Percentiles rank a stretch among this genome's conserved stretches.
phyloP scores from a whole-genome alignment of 2,329 filamentous ascomycete genomes.

The Talaromyces sp. region DNA sequence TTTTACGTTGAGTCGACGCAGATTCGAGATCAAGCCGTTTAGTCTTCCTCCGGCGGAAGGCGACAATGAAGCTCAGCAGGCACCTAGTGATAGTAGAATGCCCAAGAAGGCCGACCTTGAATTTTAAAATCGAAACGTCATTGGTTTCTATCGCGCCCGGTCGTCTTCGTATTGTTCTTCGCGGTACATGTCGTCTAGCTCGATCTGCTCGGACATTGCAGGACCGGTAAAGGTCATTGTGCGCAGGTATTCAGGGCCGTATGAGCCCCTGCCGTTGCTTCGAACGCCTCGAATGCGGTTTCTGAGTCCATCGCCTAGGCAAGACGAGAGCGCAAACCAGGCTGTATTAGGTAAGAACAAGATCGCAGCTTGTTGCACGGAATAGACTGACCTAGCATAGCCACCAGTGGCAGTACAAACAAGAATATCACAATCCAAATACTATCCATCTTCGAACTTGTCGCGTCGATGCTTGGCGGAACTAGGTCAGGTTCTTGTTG shows the following conservation, averaged over 20 bases:
- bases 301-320: conserved; percentile 53
- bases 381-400: conserved; percentile 33
- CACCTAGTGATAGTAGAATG: conserved; percentile 40
- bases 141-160: conserved; percentile 3
- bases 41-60: conserved; percentile 83
- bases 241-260: conserved; percentile 55
- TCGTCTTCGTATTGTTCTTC: conserved; percentile 36
- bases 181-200: conserved; percentile 59
- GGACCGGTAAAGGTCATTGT: conserved; percentile 54
- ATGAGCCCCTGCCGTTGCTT: conserved; percentile 46
- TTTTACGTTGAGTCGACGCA: conserved; percentile 80
- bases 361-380: neutral
- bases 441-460: conserved; percentile 30
- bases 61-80: conserved; percentile 61
- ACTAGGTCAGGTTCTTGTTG: neutral
- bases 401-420: conserved; percentile 37
- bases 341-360: conserved; percentile 32
- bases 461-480: neutral
- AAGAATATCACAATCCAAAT: conserved; percentile 35
- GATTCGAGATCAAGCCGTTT: conserved; percentile 82
- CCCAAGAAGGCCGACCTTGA: conserved; percentile 68
- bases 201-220: conserved; percentile 60
- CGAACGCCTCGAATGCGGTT: conserved; percentile 46
- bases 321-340: conserved; percentile 55
- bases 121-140: conserved; percentile 52